Percentiles rank a stretch among this genome's conserved stretches.
Conservation (phyloP, 2,329 filamentous ascomycete species). For the Botrytis paeoniae region DNA sequence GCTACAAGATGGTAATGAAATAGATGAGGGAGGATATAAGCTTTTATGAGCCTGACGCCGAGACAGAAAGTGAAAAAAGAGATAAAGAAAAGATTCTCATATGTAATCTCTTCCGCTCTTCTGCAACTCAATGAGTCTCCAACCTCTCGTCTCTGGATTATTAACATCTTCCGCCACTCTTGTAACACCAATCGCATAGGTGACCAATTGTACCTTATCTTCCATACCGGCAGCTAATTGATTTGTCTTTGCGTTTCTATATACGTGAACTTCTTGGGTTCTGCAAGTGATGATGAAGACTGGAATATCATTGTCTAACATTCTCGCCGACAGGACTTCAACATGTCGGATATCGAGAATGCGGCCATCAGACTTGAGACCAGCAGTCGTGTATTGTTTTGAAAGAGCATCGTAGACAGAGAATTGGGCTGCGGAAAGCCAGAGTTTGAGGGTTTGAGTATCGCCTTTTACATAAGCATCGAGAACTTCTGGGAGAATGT, state of each 20-base stretch:
- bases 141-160: constrained; percentile 94
- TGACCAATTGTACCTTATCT: constrained; percentile 96
- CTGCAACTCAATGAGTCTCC: constrained; percentile 97
- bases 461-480: constrained; percentile 99
- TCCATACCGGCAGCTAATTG: constrained; percentile 96
- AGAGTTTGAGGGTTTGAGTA: constrained; percentile 82
- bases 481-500: constrained; percentile 93
- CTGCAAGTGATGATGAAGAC: constrained; percentile 97
- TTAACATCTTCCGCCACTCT: constrained; percentile 91
- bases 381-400: constrained; percentile 90
- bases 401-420: constrained; percentile 95
- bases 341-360: constrained; percentile 95
- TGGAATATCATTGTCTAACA: constrained; percentile 83
- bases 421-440: constrained; percentile 95
- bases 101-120: constrained; percentile 94
- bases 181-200: constrained; percentile 95
- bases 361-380: constrained; percentile 89
- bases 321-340: constrained; percentile 76
- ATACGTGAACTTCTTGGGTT: constrained; percentile 97
- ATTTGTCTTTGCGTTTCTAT: constrained; percentile 84
- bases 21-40: background rate
- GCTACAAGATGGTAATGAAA: constrained; percentile 2
- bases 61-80: background rate
- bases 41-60: background rate
- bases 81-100: constrained; percentile 42